A percentile compares a stretch with the other conserved stretches of the same genome.
Conservation (phyloP, 2,329 filamentous ascomycete species). For the Tolypocladium ovalisporum region DNA sequence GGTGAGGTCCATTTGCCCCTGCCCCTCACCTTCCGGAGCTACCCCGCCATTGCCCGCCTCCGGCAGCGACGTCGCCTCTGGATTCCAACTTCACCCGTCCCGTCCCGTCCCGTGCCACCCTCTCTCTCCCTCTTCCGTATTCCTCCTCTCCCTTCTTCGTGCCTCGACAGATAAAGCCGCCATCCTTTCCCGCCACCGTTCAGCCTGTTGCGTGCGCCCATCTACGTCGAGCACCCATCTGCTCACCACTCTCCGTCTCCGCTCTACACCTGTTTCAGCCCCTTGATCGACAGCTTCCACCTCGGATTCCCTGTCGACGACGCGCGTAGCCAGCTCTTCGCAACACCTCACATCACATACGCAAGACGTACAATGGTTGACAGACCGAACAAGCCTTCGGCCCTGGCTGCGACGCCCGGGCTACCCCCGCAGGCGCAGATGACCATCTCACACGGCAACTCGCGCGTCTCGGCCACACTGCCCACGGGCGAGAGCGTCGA, state of each 20-base stretch:
- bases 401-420: constrained; percentile 63
- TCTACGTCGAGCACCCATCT: not conserved
- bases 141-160: not conserved
- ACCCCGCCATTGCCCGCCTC: constrained; percentile 6
- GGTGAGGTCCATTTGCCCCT: not conserved
- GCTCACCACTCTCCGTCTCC: not conserved
- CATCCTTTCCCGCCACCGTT: no score
- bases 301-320: not conserved
- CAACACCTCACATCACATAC: not conserved
- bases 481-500: constrained; percentile 80
- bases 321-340: not conserved
- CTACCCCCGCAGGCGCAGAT: constrained; percentile 68
- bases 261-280: not conserved
- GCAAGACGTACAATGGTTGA: constrained; percentile 51
- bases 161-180: not conserved
- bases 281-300: not conserved
- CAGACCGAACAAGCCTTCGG: constrained; percentile 71
- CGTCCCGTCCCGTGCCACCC: not conserved
- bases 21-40: constrained; percentile 1
- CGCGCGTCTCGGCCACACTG: constrained; percentile 65
- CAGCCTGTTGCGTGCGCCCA: not conserved
- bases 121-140: not conserved
- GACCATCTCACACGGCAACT: constrained; percentile 59
- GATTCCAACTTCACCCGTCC: not conserved
- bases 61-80: not conserved